Percentiles rank a stretch among this genome's conserved stretches.
Evolutionary conservation across 2,329 filamentous ascomycete species (phyloP).

Genomic region (Gnomoniopsis sp.): DNA sequence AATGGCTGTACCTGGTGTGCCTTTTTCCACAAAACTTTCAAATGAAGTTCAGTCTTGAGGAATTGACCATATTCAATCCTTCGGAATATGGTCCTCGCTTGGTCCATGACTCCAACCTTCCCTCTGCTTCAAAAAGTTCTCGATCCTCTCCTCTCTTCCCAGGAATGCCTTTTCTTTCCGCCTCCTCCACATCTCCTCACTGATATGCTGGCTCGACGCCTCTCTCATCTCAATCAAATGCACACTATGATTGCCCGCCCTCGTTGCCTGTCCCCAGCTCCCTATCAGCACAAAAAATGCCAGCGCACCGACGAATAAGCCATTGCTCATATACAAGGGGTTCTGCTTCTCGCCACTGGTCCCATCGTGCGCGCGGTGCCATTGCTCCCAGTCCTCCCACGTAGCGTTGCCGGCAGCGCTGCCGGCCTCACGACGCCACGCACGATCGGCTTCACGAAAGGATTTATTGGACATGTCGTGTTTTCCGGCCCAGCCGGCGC

Average conservation of each 20-base stretch:
- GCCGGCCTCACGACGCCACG: constrained; percentile 47
- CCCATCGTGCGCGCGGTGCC: constrained; percentile 56
- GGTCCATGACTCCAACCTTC: constrained; percentile 41
- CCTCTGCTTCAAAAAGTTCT: constrained; percentile 72
- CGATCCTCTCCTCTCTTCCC: constrained; percentile 64
- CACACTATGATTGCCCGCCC: constrained; percentile 60
- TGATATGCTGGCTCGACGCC: constrained; percentile 64
- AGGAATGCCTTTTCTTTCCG: constrained; percentile 49
- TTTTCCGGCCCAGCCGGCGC: constrained; percentile 72
- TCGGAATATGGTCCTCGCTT: background rate
- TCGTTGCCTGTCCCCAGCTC: constrained; percentile 67
- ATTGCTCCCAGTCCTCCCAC: constrained; percentile 96
- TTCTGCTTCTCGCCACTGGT: constrained; percentile 42
- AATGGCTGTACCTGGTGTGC: background rate
- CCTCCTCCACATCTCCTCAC: constrained; percentile 53
- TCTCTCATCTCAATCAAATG: constrained; percentile 65
- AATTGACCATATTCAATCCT: no score
- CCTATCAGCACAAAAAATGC: constrained; percentile 66
- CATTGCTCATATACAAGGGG: constrained; percentile 71
- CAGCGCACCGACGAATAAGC: constrained; percentile 72
- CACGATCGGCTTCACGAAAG: constrained; percentile 38
- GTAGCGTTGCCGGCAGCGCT: constrained; percentile 71
- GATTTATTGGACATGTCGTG: constrained; percentile 44
- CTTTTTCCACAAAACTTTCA: no score
- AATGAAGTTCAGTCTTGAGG: background rate